Evolutionary conservation across 139 green algal genomes (phyloP), one percentile per base, ranked within the genome.

Genomic region (Micractinium sp.): DNA sequence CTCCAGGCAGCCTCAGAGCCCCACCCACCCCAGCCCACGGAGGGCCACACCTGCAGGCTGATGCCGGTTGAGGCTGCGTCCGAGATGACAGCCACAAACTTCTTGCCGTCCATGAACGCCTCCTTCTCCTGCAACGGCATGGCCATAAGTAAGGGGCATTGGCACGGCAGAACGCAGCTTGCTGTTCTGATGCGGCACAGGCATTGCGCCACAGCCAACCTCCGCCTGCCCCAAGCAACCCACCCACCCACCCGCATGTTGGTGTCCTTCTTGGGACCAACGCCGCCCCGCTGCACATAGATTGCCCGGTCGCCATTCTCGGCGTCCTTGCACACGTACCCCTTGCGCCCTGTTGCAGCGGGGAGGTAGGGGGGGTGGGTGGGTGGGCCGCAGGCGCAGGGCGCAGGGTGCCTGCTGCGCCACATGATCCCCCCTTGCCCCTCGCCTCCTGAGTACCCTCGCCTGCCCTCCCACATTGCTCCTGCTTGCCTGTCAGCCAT

Each of bases 81-180:
- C 0, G 89, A 96, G 88, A 99, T 98, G 90, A 99, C 96, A 61
- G 97, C 97, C 3, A 99, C 94, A 4, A 96, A 81, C 91, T 99
- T 99, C 16, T 87, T 41, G 3, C 97, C 97, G 2, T 60, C 22
- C 87, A 91, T 91, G 56, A 92, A 92, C 1, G 41, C 61, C 33
- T 89, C 69, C 86, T 91, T 92, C 78, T 92, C 90, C 81, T 86
- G 81, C 81, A 75, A 35, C 67, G 1, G n/a, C n/a, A n/a, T n/a
- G n/a, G n/a, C n/a, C n/a, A n/a, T n/a, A n/a, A n/a, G n/a, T n/a
- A n/a, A n/a, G n/a, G n/a, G 22, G 67, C 9, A 1, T 33, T 35
- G 9, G 67, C 23, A 75, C 19, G 19, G 63, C 63, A 71, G 7
- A 27, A 12, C 20, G 4, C 63, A 71, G 19, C 20, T 5, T 71